phyloP scores from a whole-genome alignment of 2,329 filamentous ascomycete genomes.

The Cordyceps tenuipes region DNA sequence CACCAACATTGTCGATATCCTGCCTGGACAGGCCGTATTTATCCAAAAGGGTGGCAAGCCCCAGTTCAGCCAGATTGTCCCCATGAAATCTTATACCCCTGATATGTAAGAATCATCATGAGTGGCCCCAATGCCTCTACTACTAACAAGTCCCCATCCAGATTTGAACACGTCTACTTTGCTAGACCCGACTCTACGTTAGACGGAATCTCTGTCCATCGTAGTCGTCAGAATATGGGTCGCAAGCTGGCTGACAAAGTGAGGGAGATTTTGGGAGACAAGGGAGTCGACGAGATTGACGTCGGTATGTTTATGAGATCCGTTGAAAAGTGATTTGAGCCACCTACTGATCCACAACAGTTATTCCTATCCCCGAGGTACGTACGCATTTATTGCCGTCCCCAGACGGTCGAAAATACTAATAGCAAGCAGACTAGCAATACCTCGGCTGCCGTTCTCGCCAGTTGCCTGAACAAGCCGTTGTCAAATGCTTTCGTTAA shows the following conservation, averaged over 20 bases:
- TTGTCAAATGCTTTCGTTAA: conserved; percentile 76
- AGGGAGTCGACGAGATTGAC: conserved; percentile 69
- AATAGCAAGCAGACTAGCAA: conserved; percentile 57
- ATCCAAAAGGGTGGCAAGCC: conserved; percentile 69
- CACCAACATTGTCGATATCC: conserved; percentile 64
- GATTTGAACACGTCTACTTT: conserved; percentile 81
- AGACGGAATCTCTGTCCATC: conserved; percentile 81
- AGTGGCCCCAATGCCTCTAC: neutral
- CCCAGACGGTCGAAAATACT: neutral
- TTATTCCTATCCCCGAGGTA: conserved; percentile 62
- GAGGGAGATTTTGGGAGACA: conserved; percentile 55
- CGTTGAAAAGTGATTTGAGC: conserved; percentile 3
- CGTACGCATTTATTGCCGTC: conserved; percentile 13
- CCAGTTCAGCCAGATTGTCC: conserved; percentile 66
- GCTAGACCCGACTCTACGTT: conserved; percentile 74
- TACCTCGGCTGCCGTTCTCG: conserved; percentile 65
- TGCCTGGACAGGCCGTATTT: conserved; percentile 79
- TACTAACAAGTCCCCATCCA: neutral
- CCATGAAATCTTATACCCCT: conserved; percentile 62
- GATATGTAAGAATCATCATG: conserved; percentile 34
- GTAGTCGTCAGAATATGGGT: conserved; percentile 81
- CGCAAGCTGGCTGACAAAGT: conserved; percentile 69
- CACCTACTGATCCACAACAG: conserved; percentile 20
- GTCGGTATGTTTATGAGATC: conserved; percentile 29
- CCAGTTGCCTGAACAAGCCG: conserved; percentile 61